Evolutionary conservation across 805 yeast species (phyloP).

Genomic region (Wickerhamomyces tratensis): DNA sequence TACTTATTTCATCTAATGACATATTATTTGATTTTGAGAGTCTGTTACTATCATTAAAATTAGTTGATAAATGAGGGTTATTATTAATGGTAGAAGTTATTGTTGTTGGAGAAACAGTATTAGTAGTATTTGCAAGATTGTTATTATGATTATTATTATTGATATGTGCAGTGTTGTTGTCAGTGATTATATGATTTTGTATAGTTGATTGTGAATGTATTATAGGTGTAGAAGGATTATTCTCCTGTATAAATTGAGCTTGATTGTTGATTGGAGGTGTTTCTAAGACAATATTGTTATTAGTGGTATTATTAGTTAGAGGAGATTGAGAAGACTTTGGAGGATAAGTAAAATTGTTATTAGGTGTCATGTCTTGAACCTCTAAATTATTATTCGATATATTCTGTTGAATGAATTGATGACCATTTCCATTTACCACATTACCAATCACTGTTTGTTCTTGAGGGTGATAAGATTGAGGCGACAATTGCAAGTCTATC

Average conservation of each 20-base stretch:
- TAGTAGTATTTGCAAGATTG: not conserved
- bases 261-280: too few relatives aligned
- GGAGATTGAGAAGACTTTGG: not conserved
- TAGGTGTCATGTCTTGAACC: constrained; percentile 1
- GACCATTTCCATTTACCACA: too few relatives aligned
- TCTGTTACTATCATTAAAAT: not conserved
- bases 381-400: constrained; percentile 1
- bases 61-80: not conserved
- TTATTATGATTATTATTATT: not conserved
- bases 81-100: not conserved
- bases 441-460: not conserved
- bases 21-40: constrained; percentile 9
- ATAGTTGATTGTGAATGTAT: not conserved
- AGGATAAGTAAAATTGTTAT: not conserved
- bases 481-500: not conserved
- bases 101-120: not conserved
- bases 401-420: not conserved
- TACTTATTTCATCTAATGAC: constrained; percentile 13
- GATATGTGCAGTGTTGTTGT: not conserved
- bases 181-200: too few relatives aligned
- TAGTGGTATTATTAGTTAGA: too few relatives aligned
- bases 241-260: too few relatives aligned
- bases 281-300: too few relatives aligned
- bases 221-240: not conserved
- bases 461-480: not conserved